Base-by-base conservation (phyloP, 164 flowering plant species). In the Nymphaea thermarum region DNA sequence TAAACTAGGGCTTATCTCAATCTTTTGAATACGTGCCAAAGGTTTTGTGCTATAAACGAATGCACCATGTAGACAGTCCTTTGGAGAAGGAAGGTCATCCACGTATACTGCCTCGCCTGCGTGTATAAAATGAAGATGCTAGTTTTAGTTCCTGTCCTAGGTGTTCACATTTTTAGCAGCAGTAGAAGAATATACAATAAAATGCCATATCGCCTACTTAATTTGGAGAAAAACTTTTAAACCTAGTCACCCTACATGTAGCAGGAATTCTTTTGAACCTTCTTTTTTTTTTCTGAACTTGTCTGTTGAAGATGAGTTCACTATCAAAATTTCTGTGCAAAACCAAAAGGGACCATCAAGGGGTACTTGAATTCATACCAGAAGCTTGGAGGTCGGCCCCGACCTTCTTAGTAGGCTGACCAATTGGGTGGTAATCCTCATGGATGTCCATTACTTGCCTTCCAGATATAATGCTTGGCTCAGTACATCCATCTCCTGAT, bases 51-150 rank as follows among this genome's bases (percentile, higher is more conserved):
- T 89, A 65, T 74, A 87, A 62, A 91, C 80, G 75, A 91, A 85
- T 76, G 97, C 87, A 67, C 96, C 98, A 68, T 91, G 65, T 7
- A 93, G 80, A 77, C 97, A 93, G 70, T 84, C 80, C 65, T 77
- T 70, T 11, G 96, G 96, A 71, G 96, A 83, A 68, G 97, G 91
- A 79, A 91, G 86, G 76, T 93, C 98, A 78, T 93, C 96, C 61
- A 93, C 94, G 76, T 60, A 93, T 4, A 89, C 81, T 62, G 98
- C 98, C 77, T 93, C 98, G 71, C 98, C 97, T 93, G 68, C 65
- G 36, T 25, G 36, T 25, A 78, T 17, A 67, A 71, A 66, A 65
- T 69, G 43, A 66, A 17, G 42, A 47, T 7, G 36, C 36, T 25
- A 47, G 2, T 47, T 12, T 47, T 12, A 12, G 55, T 2, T 47